phyloP scores from a whole-genome alignment of 2,329 filamentous ascomycete genomes.

The Incumbomyces lentus region DNA sequence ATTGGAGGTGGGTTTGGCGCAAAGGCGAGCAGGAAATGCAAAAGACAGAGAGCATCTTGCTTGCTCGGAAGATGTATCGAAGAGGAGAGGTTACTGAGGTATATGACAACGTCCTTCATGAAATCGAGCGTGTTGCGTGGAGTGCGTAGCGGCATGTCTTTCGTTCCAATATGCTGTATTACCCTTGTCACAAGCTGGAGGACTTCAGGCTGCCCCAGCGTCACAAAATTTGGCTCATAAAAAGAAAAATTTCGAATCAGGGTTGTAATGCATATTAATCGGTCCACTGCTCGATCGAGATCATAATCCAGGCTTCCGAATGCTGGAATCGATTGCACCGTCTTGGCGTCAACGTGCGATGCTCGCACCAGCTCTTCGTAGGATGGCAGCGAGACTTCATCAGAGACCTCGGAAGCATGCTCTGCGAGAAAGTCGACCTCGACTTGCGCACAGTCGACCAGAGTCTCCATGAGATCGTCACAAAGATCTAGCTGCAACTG shows the following conservation, averaged over 20 bases:
- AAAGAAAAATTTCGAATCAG: slow-evolving; percentile 91
- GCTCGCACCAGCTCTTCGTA: slow-evolving; percentile 81
- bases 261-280: slow-evolving; percentile 80
- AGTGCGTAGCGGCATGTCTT: slow-evolving; percentile 73
- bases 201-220: slow-evolving; percentile 65
- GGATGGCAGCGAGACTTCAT: slow-evolving; percentile 68
- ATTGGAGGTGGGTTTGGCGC: slow-evolving; percentile 66
- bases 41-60: slow-evolving; percentile 74
- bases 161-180: slow-evolving; percentile 78
- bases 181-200: slow-evolving; percentile 75
- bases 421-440: slow-evolving; percentile 78
- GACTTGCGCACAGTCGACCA: slow-evolving; percentile 84
- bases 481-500: slow-evolving; percentile 62
- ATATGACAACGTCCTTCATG: slow-evolving; percentile 87
- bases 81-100: slow-evolving; percentile 79
- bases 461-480: slow-evolving; percentile 77
- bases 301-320: slow-evolving; percentile 72
- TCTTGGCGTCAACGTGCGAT: slow-evolving; percentile 63
- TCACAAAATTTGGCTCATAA: slow-evolving; percentile 61
- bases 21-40: slow-evolving; percentile 86
- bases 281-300: slow-evolving; percentile 75
- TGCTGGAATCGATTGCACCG: slow-evolving; percentile 59
- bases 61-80: slow-evolving; percentile 70
- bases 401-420: slow-evolving; percentile 72
- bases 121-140: slow-evolving; percentile 84